phyloP scores from a whole-genome alignment of 768 basidiomycete species.

The Boletus sp. region DNA sequence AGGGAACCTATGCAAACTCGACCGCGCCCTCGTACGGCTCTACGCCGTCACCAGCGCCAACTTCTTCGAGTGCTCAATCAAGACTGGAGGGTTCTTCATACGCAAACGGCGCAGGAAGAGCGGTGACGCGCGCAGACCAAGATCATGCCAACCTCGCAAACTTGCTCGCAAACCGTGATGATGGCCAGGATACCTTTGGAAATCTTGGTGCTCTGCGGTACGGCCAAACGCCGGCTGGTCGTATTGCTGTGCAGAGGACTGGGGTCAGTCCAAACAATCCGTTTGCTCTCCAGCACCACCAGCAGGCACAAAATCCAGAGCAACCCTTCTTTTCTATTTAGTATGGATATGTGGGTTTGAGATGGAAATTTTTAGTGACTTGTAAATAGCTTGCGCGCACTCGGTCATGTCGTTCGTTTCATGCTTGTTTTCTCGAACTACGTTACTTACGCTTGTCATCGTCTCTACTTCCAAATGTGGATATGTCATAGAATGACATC shows the following conservation, averaged over 20 bases:
- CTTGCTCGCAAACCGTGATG: conserved; percentile 85
- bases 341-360: conserved; percentile 5
- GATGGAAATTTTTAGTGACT: background rate
- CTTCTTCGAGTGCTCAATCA: conserved; percentile 36
- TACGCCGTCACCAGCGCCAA: conserved; percentile 43
- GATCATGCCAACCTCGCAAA: conserved; percentile 72
- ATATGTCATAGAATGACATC: conserved; percentile 23
- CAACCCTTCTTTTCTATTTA: conserved; percentile 81
- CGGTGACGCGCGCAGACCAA: conserved; percentile 56
- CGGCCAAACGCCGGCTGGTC: conserved; percentile 56
- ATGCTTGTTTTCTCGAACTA: conserved; percentile 11
- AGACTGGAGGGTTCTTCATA: conserved; percentile 34
- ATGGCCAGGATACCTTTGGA: conserved; percentile 94
- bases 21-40: conserved; percentile 29
- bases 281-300: conserved; percentile 53
- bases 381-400: conserved; percentile 10
- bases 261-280: conserved; percentile 57
- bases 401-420: conserved; percentile 10
- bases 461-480: conserved; percentile 19
- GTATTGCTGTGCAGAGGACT: conserved; percentile 45
- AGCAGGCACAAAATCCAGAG: conserved; percentile 56
- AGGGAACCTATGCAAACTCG: conserved; percentile 62
- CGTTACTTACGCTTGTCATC: background rate
- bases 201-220: conserved; percentile 81
- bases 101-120: conserved; percentile 14